Percentiles rank a stretch among this genome's conserved stretches.
Evolutionary conservation across 225 moss, liverwort and hornwort genomes (phyloP).

Genomic region (Physcomitrellopsis africana): DNA sequence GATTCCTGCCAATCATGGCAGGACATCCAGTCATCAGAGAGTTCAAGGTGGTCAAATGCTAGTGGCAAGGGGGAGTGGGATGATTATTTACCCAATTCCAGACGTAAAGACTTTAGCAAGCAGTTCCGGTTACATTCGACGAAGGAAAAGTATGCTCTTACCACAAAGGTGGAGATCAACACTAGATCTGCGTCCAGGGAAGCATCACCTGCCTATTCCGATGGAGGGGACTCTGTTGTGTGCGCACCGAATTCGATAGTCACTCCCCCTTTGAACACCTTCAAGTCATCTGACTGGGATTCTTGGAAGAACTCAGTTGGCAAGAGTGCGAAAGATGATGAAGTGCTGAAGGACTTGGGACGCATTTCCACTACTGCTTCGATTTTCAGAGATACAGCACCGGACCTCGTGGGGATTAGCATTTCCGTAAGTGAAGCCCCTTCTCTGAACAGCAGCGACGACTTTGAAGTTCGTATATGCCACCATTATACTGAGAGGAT

Average conservation of each 20-base stretch:
- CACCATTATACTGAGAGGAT: background rate
- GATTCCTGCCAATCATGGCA: conserved; percentile 26
- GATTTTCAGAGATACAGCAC: conserved; percentile 2
- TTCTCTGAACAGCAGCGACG: conserved; percentile 32
- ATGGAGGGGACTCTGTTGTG: conserved; percentile 25
- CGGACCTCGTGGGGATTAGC: conserved; percentile 27
- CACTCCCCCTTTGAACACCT: background rate
- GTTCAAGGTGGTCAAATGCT: conserved; percentile 28
- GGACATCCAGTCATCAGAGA: conserved; percentile 14
- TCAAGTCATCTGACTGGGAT: background rate
- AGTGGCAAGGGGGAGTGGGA: conserved; percentile 28
- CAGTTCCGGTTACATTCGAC: conserved; percentile 17
- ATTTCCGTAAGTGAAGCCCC: conserved; percentile 26
- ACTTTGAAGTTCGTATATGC: conserved; percentile 18
- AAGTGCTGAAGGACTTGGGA: background rate
- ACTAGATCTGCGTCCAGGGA: background rate
- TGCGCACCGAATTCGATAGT: conserved; percentile 10
- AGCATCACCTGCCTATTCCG: conserved; percentile 2
- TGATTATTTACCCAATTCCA: conserved; percentile 7
- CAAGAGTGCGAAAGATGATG: background rate
- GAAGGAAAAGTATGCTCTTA: background rate
- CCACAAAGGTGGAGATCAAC: background rate
- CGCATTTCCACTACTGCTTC: background rate
- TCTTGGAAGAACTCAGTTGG: conserved; percentile 1
- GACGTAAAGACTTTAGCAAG: conserved; percentile 1